A percentile compares a stretch with the other conserved stretches of the same genome.
These are phyloP conservation scores for Cytospora schulzeri DNA, from an alignment of 2,329 filamentous ascomycete genomes.

Conservation along the genomic window DNA sequence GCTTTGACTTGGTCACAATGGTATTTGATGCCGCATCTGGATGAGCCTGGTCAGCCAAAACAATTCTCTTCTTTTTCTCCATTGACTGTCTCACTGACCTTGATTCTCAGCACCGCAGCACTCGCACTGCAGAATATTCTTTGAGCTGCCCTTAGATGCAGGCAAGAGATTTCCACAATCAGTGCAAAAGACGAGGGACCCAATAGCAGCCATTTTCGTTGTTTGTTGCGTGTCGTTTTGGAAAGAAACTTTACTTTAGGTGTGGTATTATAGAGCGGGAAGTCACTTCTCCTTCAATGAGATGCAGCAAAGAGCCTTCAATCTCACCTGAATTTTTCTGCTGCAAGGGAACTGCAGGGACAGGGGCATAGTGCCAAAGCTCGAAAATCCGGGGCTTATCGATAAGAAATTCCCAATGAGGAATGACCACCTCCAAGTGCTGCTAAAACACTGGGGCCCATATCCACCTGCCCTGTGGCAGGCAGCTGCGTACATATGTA, in stretches of 20 bases:
- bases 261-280: background rate
- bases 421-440: background rate
- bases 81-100: slow-evolving; percentile 59
- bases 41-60: background rate
- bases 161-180: slow-evolving; percentile 91
- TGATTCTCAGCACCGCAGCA: slow-evolving; percentile 83
- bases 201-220: slow-evolving; percentile 77
- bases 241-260: background rate
- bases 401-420: slow-evolving; percentile 15
- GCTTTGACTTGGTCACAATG: slow-evolving; percentile 81
- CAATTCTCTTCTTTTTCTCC: background rate
- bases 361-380: slow-evolving; percentile 2
- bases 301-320: slow-evolving; percentile 1
- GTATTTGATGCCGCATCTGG: slow-evolving; percentile 74
- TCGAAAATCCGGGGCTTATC: slow-evolving; percentile 19
- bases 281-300: background rate
- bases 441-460: slow-evolving; percentile 4
- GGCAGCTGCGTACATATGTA: slow-evolving; percentile 19
- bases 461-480: slow-evolving; percentile 14
- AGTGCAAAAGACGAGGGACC: slow-evolving; percentile 88
- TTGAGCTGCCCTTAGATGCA: slow-evolving; percentile 73
- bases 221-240: slow-evolving; percentile 11
- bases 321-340: slow-evolving; percentile 11
- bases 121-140: slow-evolving; percentile 78
- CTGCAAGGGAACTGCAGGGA: slow-evolving; percentile 11